phyloP scores from a whole-genome alignment of 2,329 filamentous ascomycete species.

The Fusarium irregulare region DNA sequence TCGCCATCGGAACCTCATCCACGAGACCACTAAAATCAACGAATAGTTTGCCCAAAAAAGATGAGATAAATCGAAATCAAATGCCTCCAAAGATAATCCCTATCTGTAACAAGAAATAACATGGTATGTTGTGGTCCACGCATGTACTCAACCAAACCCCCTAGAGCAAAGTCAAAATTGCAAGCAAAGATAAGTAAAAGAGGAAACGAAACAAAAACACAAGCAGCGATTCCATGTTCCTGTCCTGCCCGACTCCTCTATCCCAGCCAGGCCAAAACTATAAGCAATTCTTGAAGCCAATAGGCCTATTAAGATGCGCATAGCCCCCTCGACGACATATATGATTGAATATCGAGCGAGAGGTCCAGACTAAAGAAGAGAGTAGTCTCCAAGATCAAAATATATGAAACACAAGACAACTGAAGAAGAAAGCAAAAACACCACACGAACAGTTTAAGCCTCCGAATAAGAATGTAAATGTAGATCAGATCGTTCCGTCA shows the following conservation, averaged over 20 bases:
- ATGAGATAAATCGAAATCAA: constrained; percentile 23
- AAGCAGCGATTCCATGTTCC: constrained; percentile 38
- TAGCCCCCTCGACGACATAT: constrained; percentile 51
- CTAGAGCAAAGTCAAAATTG: constrained; percentile 19
- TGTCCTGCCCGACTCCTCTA: constrained; percentile 53
- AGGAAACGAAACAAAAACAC: neutral
- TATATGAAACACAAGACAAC: constrained; percentile 22
- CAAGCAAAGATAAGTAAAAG: neutral
- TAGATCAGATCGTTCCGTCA: constrained; percentile 39
- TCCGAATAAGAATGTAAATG: constrained; percentile 27
- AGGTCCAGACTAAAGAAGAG: constrained; percentile 42
- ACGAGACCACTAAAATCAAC: constrained; percentile 27
- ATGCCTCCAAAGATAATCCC: constrained; percentile 33
- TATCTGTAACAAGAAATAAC: constrained; percentile 31
- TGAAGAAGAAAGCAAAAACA: constrained; percentile 18
- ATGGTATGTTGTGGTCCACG: constrained; percentile 36
- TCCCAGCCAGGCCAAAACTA: constrained; percentile 52
- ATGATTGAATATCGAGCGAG: constrained; percentile 53
- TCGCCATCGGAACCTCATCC: constrained; percentile 37
- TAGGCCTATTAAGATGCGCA: constrained; percentile 49
- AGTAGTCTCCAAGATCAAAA: constrained; percentile 34
- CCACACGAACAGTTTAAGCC: constrained; percentile 24
- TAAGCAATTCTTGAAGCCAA: constrained; percentile 48
- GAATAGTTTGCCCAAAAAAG: constrained; percentile 35
- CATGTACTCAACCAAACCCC: constrained; percentile 20